These are phyloP conservation scores for Coniochaeta prunicola DNA, from an alignment of 2,329 filamentous ascomycete species.

Conservation along the genomic window DNA sequence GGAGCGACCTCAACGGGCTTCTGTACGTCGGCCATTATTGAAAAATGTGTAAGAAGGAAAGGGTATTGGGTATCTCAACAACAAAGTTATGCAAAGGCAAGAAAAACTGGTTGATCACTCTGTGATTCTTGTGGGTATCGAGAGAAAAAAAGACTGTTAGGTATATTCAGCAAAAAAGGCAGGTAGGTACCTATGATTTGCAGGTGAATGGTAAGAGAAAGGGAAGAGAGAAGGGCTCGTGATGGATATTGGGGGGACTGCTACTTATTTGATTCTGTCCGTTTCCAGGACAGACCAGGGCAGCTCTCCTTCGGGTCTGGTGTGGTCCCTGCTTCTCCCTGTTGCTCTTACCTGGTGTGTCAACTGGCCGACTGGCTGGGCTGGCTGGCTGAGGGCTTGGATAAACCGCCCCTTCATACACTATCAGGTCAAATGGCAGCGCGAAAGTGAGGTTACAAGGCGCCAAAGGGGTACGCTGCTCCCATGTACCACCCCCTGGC, in stretches of 20 bases:
- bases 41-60: slow-evolving; percentile 25
- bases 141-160: neutral
- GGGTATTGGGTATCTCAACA: slow-evolving; percentile 27
- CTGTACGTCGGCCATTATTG: slow-evolving; percentile 66
- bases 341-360: neutral
- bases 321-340: slow-evolving; percentile 1
- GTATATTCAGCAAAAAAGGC: neutral
- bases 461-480: neutral
- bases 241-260: neutral
- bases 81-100: slow-evolving; percentile 17
- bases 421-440: neutral
- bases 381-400: slow-evolving; percentile 1
- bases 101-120: slow-evolving; percentile 11
- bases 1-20: slow-evolving; percentile 58
- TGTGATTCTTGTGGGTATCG: neutral
- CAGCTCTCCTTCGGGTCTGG: neutral
- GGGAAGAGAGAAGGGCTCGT: neutral
- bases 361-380: too few species aligned
- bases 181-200: neutral
- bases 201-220: neutral
- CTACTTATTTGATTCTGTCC: slow-evolving; percentile 3
- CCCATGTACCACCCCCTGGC: neutral
- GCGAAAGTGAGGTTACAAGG: slow-evolving; percentile 1
- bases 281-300: neutral
- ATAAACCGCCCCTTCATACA: neutral